Evolutionary conservation across 2,329 filamentous ascomycete genomes (phyloP), one percentile per base, ranked within the genome.

Genomic region (Fusarium subtropicale): DNA sequence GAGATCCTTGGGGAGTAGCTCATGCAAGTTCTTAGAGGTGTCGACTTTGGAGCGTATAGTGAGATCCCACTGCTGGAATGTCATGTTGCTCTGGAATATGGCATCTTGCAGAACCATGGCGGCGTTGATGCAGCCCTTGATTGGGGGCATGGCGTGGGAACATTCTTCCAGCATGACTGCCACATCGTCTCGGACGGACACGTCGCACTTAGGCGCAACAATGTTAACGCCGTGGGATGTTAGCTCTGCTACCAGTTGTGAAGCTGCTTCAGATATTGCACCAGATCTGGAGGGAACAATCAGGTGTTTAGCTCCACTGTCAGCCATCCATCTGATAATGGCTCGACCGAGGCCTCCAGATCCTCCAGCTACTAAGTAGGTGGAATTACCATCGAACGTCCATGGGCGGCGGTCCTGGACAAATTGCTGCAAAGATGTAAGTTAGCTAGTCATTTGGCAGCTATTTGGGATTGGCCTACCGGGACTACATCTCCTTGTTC

Each of bases 21-120:
- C 38, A 15, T 58, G 38, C 3, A 58, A 15, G 11, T 54, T 54
- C 24, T 3, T 81, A 0, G 79, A 78, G 1, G 78, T 78, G 4
- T 63, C 18, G 1, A 79, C 71, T 54, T 82, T 83, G n/a, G 79
- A 72, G 0, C 38, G 44, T 8, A 69, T 51, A 0, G 69, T 61
- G 52, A 66, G 60, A 2, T 62, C 45, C 77, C 78, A 82, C 20
- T 60, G 56, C 3, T 77, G 57, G 7, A 75, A 64, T 2, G 73
- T 75, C 79, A 84, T 82, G 9, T 76, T 69, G 3, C 71, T 62
- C 7, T 58, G 56, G 16, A 81, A 71, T 2, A 59, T 41, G 3
- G 41, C 26, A 31, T 73, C 47, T 20, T 38, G 28, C 1, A 64
- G 57, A 2, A 64, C 61, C 61, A 62, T 62, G 1, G 61, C 61